Conservation (phyloP, 352 stramenopile genomes). For the Globisporangium heterothallicum region DNA sequence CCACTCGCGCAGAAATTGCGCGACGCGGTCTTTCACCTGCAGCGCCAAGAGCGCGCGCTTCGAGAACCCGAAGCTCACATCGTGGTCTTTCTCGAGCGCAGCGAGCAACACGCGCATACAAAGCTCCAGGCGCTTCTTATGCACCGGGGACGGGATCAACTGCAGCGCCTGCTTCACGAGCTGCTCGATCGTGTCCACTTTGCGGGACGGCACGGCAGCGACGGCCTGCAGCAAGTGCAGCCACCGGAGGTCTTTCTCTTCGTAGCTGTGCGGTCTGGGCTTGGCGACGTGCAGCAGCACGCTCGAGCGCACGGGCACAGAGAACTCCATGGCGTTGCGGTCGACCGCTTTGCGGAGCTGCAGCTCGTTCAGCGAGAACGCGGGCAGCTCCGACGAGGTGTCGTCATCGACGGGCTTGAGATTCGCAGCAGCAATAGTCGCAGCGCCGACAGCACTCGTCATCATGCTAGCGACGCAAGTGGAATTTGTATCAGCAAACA, state of each 20-base stretch:
- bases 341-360: slow-evolving; percentile 47
- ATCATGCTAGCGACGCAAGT: too few species aligned
- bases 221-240: slow-evolving; percentile 64
- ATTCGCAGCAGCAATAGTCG: background rate
- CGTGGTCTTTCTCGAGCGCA: slow-evolving; percentile 16
- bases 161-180: slow-evolving; percentile 45
- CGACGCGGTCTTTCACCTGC: slow-evolving; percentile 64
- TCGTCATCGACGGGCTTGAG: background rate
- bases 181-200: slow-evolving; percentile 40
- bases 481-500: too few species aligned
- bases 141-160: slow-evolving; percentile 30
- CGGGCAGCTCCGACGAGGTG: slow-evolving; percentile 21
- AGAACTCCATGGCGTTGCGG: slow-evolving; percentile 53
- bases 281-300: slow-evolving; percentile 47
- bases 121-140: slow-evolving; percentile 23
- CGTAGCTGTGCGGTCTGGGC: slow-evolving; percentile 44
- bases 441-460: too few species aligned
- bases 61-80: slow-evolving; percentile 16
- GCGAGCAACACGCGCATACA: slow-evolving; percentile 25
- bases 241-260: slow-evolving; percentile 58
- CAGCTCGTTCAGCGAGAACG: slow-evolving; percentile 47
- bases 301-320: slow-evolving; percentile 39
- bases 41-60: slow-evolving; percentile 40
- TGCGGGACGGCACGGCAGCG: slow-evolving; percentile 54
- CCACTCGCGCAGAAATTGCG: slow-evolving; percentile 62